Percentiles rank a stretch among this genome's conserved stretches.
Conservation (phyloP, 805 yeast genomes). For the Lipomyces starkeyi region DNA sequence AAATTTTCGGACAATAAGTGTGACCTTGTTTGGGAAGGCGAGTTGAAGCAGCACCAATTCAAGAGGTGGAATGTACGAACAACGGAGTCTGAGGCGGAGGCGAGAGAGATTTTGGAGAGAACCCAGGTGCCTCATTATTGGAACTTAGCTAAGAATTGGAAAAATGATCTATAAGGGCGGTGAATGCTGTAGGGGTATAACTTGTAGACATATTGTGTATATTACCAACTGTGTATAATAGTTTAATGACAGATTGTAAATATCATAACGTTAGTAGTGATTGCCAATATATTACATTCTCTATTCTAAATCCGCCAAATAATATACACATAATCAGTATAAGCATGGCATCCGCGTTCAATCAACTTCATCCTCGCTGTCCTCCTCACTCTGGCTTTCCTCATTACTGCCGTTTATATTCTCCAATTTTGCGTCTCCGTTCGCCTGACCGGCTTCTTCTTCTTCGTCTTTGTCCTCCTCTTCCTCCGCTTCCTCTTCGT, state of each 20-base stretch:
- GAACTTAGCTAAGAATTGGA: constrained; percentile 38
- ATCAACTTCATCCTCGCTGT: constrained; percentile 14
- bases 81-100: constrained; percentile 34
- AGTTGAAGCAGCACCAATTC: constrained; percentile 37
- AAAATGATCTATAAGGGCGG: background rate
- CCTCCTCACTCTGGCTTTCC: constrained; percentile 9
- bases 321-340: background rate
- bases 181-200: background rate
- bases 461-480: constrained; percentile 6
- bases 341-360: background rate
- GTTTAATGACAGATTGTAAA: background rate
- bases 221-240: background rate
- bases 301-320: constrained; percentile 7
- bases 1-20: constrained; percentile 31
- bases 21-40: constrained; percentile 42
- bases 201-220: background rate
- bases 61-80: constrained; percentile 29
- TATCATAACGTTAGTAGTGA: background rate
- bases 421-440: constrained; percentile 1
- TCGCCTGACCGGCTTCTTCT: constrained; percentile 3
- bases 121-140: constrained; percentile 32
- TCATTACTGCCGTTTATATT: constrained; percentile 7
- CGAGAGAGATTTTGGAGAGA: constrained; percentile 30
- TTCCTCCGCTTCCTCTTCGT: constrained; percentile 25
- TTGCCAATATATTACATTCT: background rate